Evolutionary conservation across 352 stramenopile species (phyloP).

Genomic region (Thalassiosira ordinaria): DNA sequence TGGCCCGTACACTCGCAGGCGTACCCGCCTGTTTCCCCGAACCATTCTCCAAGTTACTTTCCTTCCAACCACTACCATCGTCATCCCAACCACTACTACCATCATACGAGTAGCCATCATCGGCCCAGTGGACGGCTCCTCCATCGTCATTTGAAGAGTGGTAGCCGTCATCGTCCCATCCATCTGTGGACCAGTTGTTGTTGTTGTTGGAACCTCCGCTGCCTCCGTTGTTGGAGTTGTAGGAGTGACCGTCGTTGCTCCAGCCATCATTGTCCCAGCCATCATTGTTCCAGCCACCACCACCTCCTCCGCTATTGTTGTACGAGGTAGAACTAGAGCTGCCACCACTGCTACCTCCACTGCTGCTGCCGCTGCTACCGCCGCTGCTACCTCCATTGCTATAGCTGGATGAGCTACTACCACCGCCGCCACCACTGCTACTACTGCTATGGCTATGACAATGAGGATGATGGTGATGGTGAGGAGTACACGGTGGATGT

Average conservation of each 20-base stretch:
- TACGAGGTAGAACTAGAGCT: not conserved
- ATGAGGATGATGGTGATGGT: too few species aligned
- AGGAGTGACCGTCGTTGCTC: not conserved
- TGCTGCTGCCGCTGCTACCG: constrained; percentile 1
- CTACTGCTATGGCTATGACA: not conserved
- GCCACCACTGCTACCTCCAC: not conserved
- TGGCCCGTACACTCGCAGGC: not conserved
- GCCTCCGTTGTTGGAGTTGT: too few species aligned
- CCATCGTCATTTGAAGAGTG: too few species aligned
- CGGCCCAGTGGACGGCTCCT: too few species aligned
- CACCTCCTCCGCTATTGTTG: too few species aligned
- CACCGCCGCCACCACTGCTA: not conserved
- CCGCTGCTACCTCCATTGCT: too few species aligned
- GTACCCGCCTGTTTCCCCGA: not conserved
- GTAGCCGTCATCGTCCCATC: too few species aligned
- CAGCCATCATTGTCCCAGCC: not conserved
- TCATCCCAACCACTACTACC: too few species aligned
- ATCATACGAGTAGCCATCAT: too few species aligned
- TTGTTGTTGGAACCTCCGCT: too few species aligned
- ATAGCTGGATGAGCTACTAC: not conserved
- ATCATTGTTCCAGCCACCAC: not conserved
- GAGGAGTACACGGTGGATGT: too few species aligned
- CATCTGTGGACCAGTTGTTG: too few species aligned
- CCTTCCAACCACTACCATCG: constrained; percentile 27
- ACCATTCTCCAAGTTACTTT: constrained; percentile 15